phyloP scores from a whole-genome alignment of 2,329 filamentous ascomycete genomes.

The Parascedosporium putredinis region DNA sequence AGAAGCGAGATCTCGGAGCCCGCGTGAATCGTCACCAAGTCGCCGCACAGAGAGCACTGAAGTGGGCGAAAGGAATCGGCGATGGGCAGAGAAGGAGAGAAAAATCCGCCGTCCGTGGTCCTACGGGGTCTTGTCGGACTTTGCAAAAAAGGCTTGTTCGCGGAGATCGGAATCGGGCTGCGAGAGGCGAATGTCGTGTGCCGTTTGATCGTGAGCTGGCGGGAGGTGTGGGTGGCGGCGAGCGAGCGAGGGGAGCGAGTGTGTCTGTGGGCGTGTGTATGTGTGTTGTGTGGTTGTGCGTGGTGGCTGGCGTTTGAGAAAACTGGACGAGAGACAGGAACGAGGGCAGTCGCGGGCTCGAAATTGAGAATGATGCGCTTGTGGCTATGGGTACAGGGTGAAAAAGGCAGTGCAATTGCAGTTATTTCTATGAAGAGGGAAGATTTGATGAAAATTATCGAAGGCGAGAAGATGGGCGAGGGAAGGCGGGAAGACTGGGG shows the following conservation, averaged over 20 bases:
- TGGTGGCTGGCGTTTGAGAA: not conserved
- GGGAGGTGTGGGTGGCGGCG: not conserved
- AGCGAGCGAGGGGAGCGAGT: not conserved
- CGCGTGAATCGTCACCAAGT: constrained; percentile 7
- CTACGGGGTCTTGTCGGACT: too few species aligned
- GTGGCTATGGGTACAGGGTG: not conserved
- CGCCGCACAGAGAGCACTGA: not conserved
- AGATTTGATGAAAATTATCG: constrained; percentile 1
- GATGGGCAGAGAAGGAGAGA: too few species aligned
- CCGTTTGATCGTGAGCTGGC: too few species aligned
- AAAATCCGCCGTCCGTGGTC: too few species aligned
- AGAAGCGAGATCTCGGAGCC: not conserved
- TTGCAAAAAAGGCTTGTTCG: too few species aligned
- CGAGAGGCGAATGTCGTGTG: too few species aligned
- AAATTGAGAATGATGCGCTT: not conserved
- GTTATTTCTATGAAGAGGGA: not conserved
- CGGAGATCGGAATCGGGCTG: too few species aligned
- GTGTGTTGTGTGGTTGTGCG: too few species aligned
- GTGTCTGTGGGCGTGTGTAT: too few species aligned
- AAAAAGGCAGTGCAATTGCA: not conserved
- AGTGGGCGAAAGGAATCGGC: not conserved
- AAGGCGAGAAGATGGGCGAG: not conserved
- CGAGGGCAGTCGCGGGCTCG: not conserved
- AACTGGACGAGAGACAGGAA: not conserved
- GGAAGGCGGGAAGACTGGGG: not conserved